Evolutionary conservation across 306 rosid species (phyloP), one percentile per base, ranked within the genome.

Genomic region (Vigna mungo): DNA sequence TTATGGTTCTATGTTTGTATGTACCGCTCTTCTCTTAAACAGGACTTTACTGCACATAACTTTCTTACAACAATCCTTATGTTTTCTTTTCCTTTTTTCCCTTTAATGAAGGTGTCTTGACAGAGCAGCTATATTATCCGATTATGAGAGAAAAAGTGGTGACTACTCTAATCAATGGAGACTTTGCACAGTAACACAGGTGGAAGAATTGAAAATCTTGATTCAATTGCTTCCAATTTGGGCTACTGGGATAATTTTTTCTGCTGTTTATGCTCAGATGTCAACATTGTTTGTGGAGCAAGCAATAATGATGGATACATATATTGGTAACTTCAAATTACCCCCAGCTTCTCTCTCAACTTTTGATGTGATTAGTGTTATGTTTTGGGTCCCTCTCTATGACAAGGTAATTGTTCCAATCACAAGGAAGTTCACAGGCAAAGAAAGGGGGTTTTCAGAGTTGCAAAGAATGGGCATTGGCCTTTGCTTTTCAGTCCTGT

Each of bases 261-360:
- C 97, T 20, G 96, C 97, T 11, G 97, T 95, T 32, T 95, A 87
- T 74, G 96, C 99, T 60, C 97, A 95, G 71, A 89, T 95, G 97
- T 86, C 99, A 30, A 92, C 99, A 2, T 75, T 95, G 90, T 92
- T 95, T 79, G 97, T 95, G 56, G 99, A 89, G 41, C 97, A 92
- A 87, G 99, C 97, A 64, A 90, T 48, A 41, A 68, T 88, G 94
- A 88, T 95, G 96, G 79, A 95, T 87, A 89, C 90, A 23, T n/a
- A 32, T 13, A 52, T 95, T 8, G 96, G 96, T 76, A 88, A 97
- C 17, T 95, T 92, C 85, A 81, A 74, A 11, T 75, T 95, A 55
- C 90, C 99, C 11, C 88, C 99, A 3, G 99, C 99, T 41, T 92
- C 97, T 46, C 94, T 95, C 77, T 86, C 97, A 65, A 77, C 53